phyloP scores from a whole-genome alignment of 2,329 filamentous ascomycete genomes.

The Aspergillus udagawae region DNA sequence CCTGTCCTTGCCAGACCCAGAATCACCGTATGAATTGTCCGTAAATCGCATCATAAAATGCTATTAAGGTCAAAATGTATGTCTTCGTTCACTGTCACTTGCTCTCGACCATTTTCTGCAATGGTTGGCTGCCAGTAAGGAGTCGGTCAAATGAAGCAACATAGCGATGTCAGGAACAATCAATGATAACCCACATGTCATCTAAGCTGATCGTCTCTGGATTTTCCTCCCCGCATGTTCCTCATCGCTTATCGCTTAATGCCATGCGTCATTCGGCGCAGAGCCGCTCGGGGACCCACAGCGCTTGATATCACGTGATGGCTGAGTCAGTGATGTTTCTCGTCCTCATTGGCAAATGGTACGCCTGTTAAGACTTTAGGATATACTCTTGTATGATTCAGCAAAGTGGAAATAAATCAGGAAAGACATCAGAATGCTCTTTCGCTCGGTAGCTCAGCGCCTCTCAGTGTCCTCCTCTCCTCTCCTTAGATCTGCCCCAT shows the following conservation, averaged over 20 bases:
- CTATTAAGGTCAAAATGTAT: not conserved
- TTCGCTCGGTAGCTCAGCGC: not conserved
- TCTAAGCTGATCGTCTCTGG: slow-evolving; percentile 33
- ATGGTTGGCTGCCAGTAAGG: not conserved
- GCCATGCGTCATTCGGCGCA: slow-evolving; percentile 10
- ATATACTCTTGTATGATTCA: not conserved
- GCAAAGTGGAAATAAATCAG: not conserved
- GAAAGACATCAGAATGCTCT: slow-evolving; percentile 3
- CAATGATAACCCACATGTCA: slow-evolving; percentile 5
- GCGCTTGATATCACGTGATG: slow-evolving; percentile 20
- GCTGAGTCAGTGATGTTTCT: slow-evolving; percentile 14
- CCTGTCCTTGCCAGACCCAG: not conserved
- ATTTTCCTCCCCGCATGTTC: slow-evolving; percentile 24
- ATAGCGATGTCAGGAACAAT: not conserved
- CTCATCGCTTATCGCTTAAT: slow-evolving; percentile 8
- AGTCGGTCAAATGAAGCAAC: not conserved
- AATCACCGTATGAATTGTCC: not conserved
- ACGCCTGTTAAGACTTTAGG: not conserved
- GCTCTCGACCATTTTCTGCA: not conserved
- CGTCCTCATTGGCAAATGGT: not conserved
- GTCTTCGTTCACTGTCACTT: not conserved
- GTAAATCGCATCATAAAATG: not conserved
- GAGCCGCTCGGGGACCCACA: slow-evolving; percentile 5
- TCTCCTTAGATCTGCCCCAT: not conserved
- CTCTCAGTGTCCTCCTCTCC: not conserved